These are phyloP conservation scores for Daldinia sp. DNA, from an alignment of 2,329 filamentous ascomycete genomes.

Conservation along the genomic window DNA sequence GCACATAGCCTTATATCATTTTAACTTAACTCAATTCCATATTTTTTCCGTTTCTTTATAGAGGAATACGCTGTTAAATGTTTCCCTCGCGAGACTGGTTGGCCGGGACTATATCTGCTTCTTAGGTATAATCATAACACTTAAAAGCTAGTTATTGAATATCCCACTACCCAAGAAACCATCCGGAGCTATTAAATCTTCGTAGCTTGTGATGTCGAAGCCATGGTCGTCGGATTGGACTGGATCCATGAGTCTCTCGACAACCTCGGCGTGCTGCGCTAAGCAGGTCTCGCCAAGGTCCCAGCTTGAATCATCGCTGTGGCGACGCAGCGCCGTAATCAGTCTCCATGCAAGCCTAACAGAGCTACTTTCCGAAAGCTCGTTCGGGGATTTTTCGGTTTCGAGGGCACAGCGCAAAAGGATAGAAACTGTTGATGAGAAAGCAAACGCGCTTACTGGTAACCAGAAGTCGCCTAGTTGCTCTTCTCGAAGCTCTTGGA, in stretches of 20 bases:
- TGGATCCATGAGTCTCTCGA: constrained; percentile 53
- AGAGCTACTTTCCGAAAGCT: constrained; percentile 45
- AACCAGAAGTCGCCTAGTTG: constrained; percentile 61
- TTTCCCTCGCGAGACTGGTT: no score
- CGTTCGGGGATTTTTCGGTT: constrained; percentile 49
- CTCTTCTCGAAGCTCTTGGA: constrained; percentile 54
- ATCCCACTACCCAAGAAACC: neutral
- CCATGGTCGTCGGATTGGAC: neutral
- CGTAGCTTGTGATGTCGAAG: neutral
- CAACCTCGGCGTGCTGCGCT: constrained; percentile 55
- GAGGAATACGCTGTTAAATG: no score
- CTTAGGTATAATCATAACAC: no score
- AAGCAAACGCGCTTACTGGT: constrained; percentile 55
- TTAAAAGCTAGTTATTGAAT: no score
- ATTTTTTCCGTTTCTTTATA: no score
- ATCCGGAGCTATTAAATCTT: neutral
- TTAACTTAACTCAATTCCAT: neutral
- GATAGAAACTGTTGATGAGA: constrained; percentile 60
- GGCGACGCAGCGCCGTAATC: constrained; percentile 50
- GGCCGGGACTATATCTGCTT: no score
- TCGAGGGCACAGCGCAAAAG: constrained; percentile 58
- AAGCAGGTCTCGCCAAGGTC: constrained; percentile 61
- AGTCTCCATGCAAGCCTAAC: constrained; percentile 49
- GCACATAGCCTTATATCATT: constrained; percentile 35
- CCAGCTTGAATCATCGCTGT: constrained; percentile 54